Base-by-base conservation (phyloP, 352 stramenopile genomes). In the Phytophthora melonis region DNA sequence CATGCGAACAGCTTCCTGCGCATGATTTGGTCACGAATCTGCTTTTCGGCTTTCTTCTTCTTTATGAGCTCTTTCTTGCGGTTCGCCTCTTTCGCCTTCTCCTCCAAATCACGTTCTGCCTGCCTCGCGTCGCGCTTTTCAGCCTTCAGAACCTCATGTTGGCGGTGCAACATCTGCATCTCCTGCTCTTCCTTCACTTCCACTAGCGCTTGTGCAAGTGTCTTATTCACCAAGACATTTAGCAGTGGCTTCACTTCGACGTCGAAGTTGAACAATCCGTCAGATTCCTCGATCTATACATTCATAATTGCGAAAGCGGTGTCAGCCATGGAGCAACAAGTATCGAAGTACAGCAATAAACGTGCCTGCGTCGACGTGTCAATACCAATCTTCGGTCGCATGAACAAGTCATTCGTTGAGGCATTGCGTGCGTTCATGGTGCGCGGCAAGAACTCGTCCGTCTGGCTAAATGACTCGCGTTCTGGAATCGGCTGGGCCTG, bases 181-280 rank as follows among this genome's bases (percentile, higher is more conserved):
- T 96, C 89, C 27, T 88, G 65, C 30, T 97, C 89, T 49, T 94
- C 83, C 43, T 91, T 88, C 19, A 97, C 82, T 73, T 97, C 90
- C 2, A 73, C 62, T 3, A 95, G 61, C 18, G 86, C 89, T 70
- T 97, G 90, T 18, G 90, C 86, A 10, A 97, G 77, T 3, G 88
- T 97, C 59, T 96, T 97, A 74, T 81, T 91, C 30, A 96, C 88
- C 19, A 97, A 58, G 1, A 95, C 85, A 58, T 86, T 85, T 16
- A 97, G 73, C 10, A 97, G 66, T 30, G 90, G 90, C 69, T 80
- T 79, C 43, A 96, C 88, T 58, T 97, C 89, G 14, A 67, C 63
- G 63, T 97, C 88, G 67, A 95, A 97, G 61, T 95, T 86, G 70
- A 95, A 96, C 19, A 97, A 68, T 27, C 83, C 77, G 58, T 92